phyloP scores from a whole-genome alignment of 1,139 yeast species.

The Saccharomyces hybrid region DNA sequence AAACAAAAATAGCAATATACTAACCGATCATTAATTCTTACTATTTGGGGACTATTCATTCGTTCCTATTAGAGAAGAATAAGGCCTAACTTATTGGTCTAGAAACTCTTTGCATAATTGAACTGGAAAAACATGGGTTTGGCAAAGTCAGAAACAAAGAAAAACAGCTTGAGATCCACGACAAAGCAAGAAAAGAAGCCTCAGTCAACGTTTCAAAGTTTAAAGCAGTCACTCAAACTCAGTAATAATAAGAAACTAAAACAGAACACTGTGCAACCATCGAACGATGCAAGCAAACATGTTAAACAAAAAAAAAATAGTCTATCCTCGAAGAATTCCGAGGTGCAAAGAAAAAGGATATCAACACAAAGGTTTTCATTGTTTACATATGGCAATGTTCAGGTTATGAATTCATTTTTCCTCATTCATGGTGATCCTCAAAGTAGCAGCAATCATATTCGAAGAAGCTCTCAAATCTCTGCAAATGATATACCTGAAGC shows the following conservation, averaged over 20 bases:
- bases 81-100: neutral
- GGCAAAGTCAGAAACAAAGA: neutral
- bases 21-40: neutral
- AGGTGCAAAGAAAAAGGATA: constrained; percentile 16
- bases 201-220: constrained; percentile 8
- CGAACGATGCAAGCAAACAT: neutral
- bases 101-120: neutral
- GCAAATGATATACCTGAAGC: constrained; percentile 7
- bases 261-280: neutral
- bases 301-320: neutral
- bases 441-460: neutral
- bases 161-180: neutral
- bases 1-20: neutral
- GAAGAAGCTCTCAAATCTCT: constrained; percentile 12
- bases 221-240: constrained; percentile 6
- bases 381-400: constrained; percentile 24
- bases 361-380: constrained; percentile 29
- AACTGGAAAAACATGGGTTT: neutral
- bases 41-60: neutral
- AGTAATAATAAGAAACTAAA: constrained; percentile 1
- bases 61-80: neutral
- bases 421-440: neutral
- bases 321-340: constrained; percentile 4
- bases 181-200: constrained; percentile 4
- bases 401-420: constrained; percentile 16